Percentiles rank a stretch among this genome's conserved stretches.
phyloP scores from a whole-genome alignment of 305 asterid genomes.

The Ajuga reptans region DNA sequence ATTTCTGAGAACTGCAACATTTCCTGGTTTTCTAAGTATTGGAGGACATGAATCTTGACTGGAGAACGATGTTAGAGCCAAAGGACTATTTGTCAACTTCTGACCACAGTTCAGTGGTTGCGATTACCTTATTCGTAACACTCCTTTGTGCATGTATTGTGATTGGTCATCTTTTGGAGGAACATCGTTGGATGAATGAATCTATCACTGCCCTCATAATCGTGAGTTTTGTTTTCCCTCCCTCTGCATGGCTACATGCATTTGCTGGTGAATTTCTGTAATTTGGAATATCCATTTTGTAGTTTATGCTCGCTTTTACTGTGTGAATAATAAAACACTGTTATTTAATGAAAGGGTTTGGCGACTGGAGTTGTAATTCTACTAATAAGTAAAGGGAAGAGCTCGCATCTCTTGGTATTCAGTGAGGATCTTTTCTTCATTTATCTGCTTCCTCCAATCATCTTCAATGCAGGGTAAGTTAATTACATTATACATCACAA shows the following conservation, averaged over 20 bases:
- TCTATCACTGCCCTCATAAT: slow-evolving; percentile 86
- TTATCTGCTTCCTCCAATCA: slow-evolving; percentile 95
- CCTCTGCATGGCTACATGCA: slow-evolving; percentile 7
- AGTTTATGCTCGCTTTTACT: background rate
- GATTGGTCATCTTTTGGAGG: slow-evolving; percentile 88
- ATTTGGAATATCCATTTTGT: slow-evolving; percentile 6
- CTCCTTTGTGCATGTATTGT: slow-evolving; percentile 78
- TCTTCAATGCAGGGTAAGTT: slow-evolving; percentile 87
- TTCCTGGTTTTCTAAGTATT: slow-evolving; percentile 16
- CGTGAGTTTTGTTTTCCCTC: slow-evolving; percentile 40
- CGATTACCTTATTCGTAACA: slow-evolving; percentile 66
- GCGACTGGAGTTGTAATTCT: slow-evolving; percentile 78
- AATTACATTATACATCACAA: background rate
- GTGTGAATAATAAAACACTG: slow-evolving; percentile 2
- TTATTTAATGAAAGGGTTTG: slow-evolving; percentile 49
- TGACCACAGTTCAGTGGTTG: slow-evolving; percentile 60
- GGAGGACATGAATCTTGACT: slow-evolving; percentile 36
- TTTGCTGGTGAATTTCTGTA: slow-evolving; percentile 9
- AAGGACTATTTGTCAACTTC: slow-evolving; percentile 40
- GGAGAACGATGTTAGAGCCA: slow-evolving; percentile 30
- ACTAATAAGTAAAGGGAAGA: slow-evolving; percentile 65
- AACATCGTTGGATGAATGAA: slow-evolving; percentile 92
- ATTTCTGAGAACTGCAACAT: background rate
- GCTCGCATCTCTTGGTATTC: slow-evolving; percentile 77
- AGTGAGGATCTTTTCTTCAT: slow-evolving; percentile 90